phyloP scores from a whole-genome alignment of 2,329 filamentous ascomycete genomes.

The Westerdykella ornata region DNA sequence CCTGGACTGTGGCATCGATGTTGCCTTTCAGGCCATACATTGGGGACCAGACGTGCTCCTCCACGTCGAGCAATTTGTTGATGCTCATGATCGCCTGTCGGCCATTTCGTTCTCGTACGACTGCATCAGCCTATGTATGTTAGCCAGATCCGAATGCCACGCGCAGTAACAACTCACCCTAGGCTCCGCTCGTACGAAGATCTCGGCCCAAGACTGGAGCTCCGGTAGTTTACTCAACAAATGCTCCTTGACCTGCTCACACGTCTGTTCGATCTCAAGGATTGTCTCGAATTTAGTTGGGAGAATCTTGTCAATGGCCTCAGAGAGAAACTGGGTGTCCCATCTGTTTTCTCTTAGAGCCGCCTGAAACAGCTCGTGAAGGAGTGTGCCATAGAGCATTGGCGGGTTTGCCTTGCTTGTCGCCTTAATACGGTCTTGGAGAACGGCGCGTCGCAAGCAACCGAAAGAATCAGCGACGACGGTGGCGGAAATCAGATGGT shows the following conservation, averaged over 20 bases:
- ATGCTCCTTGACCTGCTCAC: slow-evolving; percentile 68
- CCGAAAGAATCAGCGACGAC: slow-evolving; percentile 95
- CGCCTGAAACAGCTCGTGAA: slow-evolving; percentile 94
- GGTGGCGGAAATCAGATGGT: slow-evolving; percentile 90
- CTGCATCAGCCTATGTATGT: slow-evolving; percentile 53
- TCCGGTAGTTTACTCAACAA: slow-evolving; percentile 76
- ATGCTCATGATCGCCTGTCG: slow-evolving; percentile 74
- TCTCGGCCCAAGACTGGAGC: slow-evolving; percentile 72
- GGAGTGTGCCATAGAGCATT: slow-evolving; percentile 83
- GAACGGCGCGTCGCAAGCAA: slow-evolving; percentile 81
- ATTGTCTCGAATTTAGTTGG: slow-evolving; percentile 78
- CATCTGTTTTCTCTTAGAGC: slow-evolving; percentile 78
- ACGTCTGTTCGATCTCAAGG: slow-evolving; percentile 74
- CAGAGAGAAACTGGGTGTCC: slow-evolving; percentile 61
- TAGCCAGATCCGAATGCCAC: slow-evolving; percentile 11
- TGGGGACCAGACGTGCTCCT: slow-evolving; percentile 97
- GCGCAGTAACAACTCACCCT: slow-evolving; percentile 45
- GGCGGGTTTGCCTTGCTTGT: slow-evolving; percentile 72
- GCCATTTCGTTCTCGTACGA: slow-evolving; percentile 73
- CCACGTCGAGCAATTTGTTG: slow-evolving; percentile 89
- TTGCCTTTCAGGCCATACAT: slow-evolving; percentile 97
- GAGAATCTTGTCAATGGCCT: slow-evolving; percentile 62
- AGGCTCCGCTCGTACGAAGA: slow-evolving; percentile 68
- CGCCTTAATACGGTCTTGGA: slow-evolving; percentile 91
- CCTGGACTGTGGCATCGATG: slow-evolving; percentile 92